These are phyloP conservation scores for Venturia oleaginea DNA, from an alignment of 2,329 filamentous ascomycete species.

Conservation along the genomic window DNA sequence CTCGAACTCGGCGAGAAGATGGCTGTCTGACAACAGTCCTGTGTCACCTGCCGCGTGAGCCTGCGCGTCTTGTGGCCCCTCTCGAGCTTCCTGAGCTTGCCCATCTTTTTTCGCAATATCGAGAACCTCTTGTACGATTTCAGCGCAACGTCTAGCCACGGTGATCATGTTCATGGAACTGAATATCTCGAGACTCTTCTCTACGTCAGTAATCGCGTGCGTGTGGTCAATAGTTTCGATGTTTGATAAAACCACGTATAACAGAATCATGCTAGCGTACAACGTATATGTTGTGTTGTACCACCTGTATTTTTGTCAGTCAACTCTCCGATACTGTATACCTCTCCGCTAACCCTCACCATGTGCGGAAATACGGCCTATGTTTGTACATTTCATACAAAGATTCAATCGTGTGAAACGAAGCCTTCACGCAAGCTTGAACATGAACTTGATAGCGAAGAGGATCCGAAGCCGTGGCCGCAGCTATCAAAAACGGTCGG, in stretches of 20 bases:
- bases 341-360: constrained; percentile 9
- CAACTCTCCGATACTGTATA: not conserved
- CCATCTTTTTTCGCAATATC: constrained; percentile 10
- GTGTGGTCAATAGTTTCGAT: constrained; percentile 16
- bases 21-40: not conserved
- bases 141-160: constrained; percentile 25
- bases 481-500: constrained; percentile 22
- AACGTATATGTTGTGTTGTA: constrained; percentile 27
- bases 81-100: not conserved
- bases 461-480: constrained; percentile 14
- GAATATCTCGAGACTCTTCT: constrained; percentile 26
- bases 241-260: constrained; percentile 22
- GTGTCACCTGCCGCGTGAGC: not conserved
- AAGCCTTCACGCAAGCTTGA: constrained; percentile 22
- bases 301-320: constrained; percentile 17
- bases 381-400: constrained; percentile 22
- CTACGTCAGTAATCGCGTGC: constrained; percentile 19
- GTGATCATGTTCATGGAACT: constrained; percentile 24
- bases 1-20: constrained; percentile 3
- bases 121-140: constrained; percentile 24
- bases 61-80: not conserved
- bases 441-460: constrained; percentile 18
- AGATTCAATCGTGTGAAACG: constrained; percentile 18
- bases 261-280: constrained; percentile 27
- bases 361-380: constrained; percentile 25